These are phyloP conservation scores for Protostelium mycophagum DNA, from an alignment of 78 protist genomes.

Conservation along the genomic window DNA sequence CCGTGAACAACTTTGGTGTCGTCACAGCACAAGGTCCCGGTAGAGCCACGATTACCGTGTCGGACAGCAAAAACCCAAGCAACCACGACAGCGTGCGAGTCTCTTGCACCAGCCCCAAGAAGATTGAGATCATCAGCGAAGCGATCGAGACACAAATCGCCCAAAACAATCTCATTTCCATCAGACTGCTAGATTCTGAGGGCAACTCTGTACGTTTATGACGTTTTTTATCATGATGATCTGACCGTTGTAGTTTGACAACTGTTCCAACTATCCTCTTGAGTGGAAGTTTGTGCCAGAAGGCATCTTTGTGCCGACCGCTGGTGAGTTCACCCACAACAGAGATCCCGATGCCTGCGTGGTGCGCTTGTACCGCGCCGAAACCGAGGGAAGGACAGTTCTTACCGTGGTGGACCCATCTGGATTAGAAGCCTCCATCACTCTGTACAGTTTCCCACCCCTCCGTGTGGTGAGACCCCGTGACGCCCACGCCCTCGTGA, in stretches of 20 bases:
- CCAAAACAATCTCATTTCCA: neutral
- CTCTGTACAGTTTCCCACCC: neutral
- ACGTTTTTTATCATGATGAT: neutral
- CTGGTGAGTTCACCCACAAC: neutral
- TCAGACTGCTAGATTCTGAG: neutral
- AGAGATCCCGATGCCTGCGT: neutral
- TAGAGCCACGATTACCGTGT: neutral
- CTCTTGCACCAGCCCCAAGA: neutral
- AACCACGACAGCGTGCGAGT: neutral
- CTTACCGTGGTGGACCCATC: neutral
- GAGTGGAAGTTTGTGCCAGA: neutral
- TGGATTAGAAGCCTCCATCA: neutral
- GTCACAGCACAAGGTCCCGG: neutral
- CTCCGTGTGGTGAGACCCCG: neutral
- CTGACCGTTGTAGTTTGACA: constrained; percentile 1
- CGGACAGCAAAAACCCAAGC: neutral
- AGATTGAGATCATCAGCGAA: neutral
- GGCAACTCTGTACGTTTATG: neutral
- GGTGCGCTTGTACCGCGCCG: neutral
- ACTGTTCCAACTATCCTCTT: neutral
- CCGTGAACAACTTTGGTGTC: neutral
- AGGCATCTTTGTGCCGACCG: neutral
- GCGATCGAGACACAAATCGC: neutral
- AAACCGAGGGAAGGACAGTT: neutral
- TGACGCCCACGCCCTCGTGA: neutral